Base-by-base conservation (phyloP, 352 stramenopile genomes). In the Globisporangium recalcitrans region DNA sequence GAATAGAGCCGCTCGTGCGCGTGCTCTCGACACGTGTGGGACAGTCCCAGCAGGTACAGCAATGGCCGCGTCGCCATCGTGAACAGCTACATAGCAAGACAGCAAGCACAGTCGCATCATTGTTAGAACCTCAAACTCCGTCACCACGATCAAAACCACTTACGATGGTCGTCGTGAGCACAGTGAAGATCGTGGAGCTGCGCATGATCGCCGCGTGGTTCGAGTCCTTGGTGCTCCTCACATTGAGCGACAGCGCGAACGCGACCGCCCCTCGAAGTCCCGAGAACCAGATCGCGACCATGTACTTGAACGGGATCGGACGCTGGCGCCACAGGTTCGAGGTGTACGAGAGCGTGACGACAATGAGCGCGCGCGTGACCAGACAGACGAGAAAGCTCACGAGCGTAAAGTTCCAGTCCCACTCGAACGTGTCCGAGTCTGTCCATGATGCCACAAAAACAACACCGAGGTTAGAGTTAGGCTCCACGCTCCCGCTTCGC, bases 161-260 rank as follows among this genome's bases (percentile, higher is more conserved):
- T 55, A 65, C 77, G 2, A 87, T 68, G 0, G 80, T 90, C n/a
- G 80, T 88, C 42, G 83, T 84, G 31, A 90, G 63, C 29, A 88
- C 79, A 0, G 80, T 74, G 52, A 87, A 82, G 36, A 90, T 67
- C 32, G 80, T 90, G 16, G 77, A 78, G 36, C 73, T 87, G 68
- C 87, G 80, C 46, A 90, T 81, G 64, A 90, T 80, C 16, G 76
- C 76, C 0, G 79, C 76, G 44, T 90, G 80, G 19, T 66, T 63
- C 29, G 65, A 73, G 21, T 76, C 67, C 9, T 51, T 62, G 5
- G 71, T 56, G 51, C 26, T 88, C 34, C 61, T 70, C 16, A 91
- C 82, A 44, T 94, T 94, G 1, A 92, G 72, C n/a, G 78, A 79
- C 34, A 96, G 77, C 24, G 91, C 90, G 63, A 97, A 97, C 11